Conservation (phyloP, 257 asterid genomes). For the Solanum appendiculatum region DNA sequence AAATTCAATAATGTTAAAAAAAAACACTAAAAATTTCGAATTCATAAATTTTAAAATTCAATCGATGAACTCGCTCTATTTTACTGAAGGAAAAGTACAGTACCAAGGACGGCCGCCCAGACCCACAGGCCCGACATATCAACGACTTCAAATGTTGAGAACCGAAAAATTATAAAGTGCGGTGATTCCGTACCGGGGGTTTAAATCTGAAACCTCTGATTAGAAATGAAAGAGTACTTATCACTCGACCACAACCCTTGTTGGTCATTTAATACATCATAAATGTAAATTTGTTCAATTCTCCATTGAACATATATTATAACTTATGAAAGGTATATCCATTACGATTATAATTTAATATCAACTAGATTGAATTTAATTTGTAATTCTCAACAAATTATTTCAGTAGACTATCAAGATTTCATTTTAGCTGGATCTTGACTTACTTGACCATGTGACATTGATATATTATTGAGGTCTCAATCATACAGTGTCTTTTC, state of each 20-base stretch:
- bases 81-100: not conserved
- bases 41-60: not conserved
- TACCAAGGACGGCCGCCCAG: not conserved
- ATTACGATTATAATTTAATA: not conserved
- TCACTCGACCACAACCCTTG: no score
- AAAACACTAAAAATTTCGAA: accelerated
- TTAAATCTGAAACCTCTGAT: no score
- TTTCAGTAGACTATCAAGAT: not conserved
- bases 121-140: not conserved
- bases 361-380: not conserved
- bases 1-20: no score
- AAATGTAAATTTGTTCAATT: not conserved
- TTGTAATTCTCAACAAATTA: not conserved
- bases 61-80: not conserved
- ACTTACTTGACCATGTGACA: not conserved
- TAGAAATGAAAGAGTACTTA: no score
- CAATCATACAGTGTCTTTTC: not conserved
- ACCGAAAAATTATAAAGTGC: no score
- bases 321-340: not conserved
- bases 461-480: not conserved
- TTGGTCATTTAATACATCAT: not conserved
- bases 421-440: not conserved
- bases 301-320: not conserved
- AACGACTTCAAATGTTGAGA: not conserved
- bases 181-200: no score